phyloP scores from a whole-genome alignment of 2,329 filamentous ascomycete genomes.

The Lachnum nothofagi region DNA sequence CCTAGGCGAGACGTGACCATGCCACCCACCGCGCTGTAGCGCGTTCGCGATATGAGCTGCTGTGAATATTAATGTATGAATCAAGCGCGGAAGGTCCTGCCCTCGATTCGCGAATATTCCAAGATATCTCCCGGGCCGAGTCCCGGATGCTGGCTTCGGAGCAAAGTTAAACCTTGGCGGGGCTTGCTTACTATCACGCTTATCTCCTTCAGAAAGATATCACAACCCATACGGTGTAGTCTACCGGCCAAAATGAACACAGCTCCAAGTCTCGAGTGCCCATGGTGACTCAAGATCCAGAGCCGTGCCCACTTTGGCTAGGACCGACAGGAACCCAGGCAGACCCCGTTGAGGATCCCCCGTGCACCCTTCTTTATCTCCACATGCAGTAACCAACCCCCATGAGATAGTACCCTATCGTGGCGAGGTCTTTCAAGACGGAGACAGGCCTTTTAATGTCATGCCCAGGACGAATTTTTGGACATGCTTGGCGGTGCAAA shows the following conservation, averaged over 20 bases:
- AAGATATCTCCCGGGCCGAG: conserved; percentile 46
- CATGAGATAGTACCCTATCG: not conserved
- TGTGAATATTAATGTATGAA: no score
- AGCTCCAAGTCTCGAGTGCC: no score
- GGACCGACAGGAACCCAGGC: not conserved
- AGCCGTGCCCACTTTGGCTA: not conserved
- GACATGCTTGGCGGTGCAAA: conserved; percentile 7
- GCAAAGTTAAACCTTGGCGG: conserved; percentile 43
- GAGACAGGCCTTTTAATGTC: conserved; percentile 37
- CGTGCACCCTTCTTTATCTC: conserved; percentile 6
- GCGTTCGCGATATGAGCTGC: conserved; percentile 4
- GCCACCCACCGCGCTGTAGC: conserved; percentile 34
- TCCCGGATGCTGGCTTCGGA: conserved; percentile 54
- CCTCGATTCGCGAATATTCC: not conserved
- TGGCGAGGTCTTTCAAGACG: conserved; percentile 5
- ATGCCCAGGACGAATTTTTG: conserved; percentile 37
- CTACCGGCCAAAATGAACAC: no score
- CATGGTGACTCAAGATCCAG: no score
- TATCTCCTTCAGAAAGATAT: conserved; percentile 34
- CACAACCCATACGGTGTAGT: not conserved
- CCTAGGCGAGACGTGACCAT: conserved; percentile 46
- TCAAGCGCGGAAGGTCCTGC: no score
- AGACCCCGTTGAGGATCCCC: no score
- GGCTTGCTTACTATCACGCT: conserved; percentile 52
- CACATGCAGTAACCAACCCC: conserved; percentile 1